These are phyloP conservation scores for Dunaliella sp. DNA, from an alignment of 139 green algal species.

Conservation along the genomic window DNA sequence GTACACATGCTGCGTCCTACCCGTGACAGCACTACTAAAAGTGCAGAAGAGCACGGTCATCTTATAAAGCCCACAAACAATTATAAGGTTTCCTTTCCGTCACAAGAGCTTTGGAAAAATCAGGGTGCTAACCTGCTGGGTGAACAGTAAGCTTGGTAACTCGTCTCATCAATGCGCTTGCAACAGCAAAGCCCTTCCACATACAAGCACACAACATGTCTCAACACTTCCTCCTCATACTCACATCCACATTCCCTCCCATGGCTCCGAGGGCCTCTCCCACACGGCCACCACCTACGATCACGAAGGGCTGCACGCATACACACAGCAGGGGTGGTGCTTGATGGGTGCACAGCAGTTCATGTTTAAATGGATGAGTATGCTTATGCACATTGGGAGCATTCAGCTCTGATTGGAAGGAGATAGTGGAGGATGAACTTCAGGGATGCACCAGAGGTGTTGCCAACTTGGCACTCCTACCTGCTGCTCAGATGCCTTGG, in stretches of 20 bases:
- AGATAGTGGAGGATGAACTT: not conserved
- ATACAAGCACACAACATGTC: too few relatives aligned
- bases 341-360: not conserved
- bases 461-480: not conserved
- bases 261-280: conserved; percentile 78
- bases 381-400: not conserved
- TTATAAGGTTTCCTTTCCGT: too few relatives aligned
- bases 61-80: too few relatives aligned
- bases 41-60: too few relatives aligned
- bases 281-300: conserved; percentile 82
- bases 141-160: too few relatives aligned
- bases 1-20: too few relatives aligned
- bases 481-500: not conserved
- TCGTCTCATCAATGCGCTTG: too few relatives aligned
- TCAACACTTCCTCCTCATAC: conserved; percentile 4
- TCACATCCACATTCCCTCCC: conserved; percentile 67
- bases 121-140: too few relatives aligned
- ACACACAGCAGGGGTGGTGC: too few relatives aligned
- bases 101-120: too few relatives aligned
- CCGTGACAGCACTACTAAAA: too few relatives aligned
- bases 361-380: not conserved
- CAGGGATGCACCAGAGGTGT: not conserved
- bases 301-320: conserved; percentile 66
- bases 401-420: not conserved
- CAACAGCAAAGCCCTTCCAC: too few relatives aligned